Conservation (phyloP, 2,329 filamentous ascomycete species). For the Xylariaceae sp. region DNA sequence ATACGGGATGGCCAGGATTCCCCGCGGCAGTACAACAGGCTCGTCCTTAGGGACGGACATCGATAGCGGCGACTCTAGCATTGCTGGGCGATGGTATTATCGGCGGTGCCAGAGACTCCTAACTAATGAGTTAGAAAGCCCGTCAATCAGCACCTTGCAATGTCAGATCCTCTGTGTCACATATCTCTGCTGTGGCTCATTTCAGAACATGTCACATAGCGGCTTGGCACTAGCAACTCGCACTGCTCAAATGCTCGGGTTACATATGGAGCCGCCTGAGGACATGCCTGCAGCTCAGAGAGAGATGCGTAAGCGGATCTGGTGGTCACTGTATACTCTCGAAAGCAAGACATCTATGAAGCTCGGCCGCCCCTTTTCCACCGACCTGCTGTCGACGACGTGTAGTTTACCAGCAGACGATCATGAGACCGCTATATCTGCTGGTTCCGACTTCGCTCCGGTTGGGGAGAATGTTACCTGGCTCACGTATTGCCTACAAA, state of each 20-base stretch:
- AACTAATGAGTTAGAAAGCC: conserved; percentile 49
- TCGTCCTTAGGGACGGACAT: conserved; percentile 15
- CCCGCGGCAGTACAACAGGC: conserved; percentile 22
- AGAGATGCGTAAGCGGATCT: conserved; percentile 48
- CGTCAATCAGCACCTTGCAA: conserved; percentile 51
- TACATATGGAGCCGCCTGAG: conserved; percentile 53
- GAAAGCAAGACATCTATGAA: conserved; percentile 52
- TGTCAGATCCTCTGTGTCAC: conserved; percentile 47
- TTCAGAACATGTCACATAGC: conserved; percentile 51
- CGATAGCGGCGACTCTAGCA: conserved; percentile 40
- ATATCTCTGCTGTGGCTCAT: conserved; percentile 52
- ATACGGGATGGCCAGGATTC: conserved; percentile 40
- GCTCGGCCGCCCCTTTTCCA: conserved; percentile 47
- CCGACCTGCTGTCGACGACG: conserved; percentile 38
- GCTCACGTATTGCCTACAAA: conserved; percentile 42
- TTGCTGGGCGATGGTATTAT: conserved; percentile 51
- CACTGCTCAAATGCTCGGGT: conserved; percentile 49
- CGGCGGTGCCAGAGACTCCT: conserved; percentile 49
- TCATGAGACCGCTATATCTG: conserved; percentile 32
- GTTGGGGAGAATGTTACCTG: conserved; percentile 41
- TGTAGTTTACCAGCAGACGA: conserved; percentile 44
- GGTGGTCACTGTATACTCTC: conserved; percentile 54
- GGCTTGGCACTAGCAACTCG: conserved; percentile 45
- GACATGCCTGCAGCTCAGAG: conserved; percentile 31
- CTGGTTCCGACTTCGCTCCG: conserved; percentile 38